Conservation (phyloP, 257 asterid genomes). For the Leonotis leonurus region DNA sequence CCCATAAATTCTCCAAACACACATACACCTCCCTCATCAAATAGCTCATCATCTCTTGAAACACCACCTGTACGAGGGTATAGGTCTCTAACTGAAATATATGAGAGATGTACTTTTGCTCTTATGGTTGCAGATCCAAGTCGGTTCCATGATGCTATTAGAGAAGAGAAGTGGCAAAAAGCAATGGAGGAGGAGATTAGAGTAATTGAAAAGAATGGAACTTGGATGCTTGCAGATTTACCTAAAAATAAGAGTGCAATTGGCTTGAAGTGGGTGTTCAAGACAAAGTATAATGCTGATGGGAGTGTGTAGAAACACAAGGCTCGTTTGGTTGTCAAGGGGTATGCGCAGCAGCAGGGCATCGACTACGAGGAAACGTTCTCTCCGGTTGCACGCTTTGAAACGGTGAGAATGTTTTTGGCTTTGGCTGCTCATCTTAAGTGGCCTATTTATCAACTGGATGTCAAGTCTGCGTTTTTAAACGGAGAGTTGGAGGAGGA, state of each 20-base stretch:
- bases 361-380: conserved; percentile 6
- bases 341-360: background rate
- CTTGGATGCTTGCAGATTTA: background rate
- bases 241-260: background rate
- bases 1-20: no score
- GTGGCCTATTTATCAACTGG: conserved; percentile 11
- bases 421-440: background rate
- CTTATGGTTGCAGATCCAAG: background rate
- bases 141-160: background rate
- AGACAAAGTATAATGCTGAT: background rate
- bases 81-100: no score
- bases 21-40: no score
- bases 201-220: background rate
- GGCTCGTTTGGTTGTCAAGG: background rate
- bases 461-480: background rate
- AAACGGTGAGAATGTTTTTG: background rate
- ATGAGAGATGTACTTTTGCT: background rate
- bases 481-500: background rate
- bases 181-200: background rate
- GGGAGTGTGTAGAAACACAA: conserved; percentile 6
- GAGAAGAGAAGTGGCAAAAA: background rate
- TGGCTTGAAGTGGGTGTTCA: conserved; percentile 13
- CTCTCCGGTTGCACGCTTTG: background rate
- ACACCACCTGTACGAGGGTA: no score
- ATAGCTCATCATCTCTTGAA: no score